A percentile compares a stretch with the other conserved stretches of the same genome.
Conservation (phyloP, 495 filamentous ascomycete genomes). For the Letharia lupina region DNA sequence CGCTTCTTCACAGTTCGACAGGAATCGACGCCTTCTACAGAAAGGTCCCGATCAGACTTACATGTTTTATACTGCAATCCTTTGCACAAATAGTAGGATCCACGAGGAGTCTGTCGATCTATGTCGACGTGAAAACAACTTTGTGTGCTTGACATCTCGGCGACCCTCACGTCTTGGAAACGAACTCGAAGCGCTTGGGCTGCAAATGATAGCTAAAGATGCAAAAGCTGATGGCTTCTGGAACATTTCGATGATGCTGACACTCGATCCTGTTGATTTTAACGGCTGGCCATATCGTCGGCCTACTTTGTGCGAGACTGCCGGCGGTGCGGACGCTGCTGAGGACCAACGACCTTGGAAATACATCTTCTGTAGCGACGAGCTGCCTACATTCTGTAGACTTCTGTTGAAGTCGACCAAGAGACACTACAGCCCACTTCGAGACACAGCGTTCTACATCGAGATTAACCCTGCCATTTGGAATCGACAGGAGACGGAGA, state of each 20-base stretch:
- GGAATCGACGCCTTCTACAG: neutral
- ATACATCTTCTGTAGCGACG: neutral
- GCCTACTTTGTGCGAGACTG: too few species aligned
- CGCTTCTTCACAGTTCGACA: neutral
- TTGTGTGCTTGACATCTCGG: neutral
- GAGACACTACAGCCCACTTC: neutral
- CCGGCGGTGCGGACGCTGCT: neutral
- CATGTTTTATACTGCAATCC: neutral
- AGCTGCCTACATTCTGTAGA: neutral
- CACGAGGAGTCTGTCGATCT: neutral
- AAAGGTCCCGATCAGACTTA: neutral
- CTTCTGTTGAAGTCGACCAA: neutral
- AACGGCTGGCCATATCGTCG: too few species aligned
- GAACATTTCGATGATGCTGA: neutral
- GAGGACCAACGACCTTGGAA: neutral
- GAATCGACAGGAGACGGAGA: neutral
- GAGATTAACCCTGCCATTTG: neutral
- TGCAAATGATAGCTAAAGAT: neutral
- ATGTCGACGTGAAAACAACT: neutral
- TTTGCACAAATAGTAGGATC: neutral
- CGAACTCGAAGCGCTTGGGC: neutral
- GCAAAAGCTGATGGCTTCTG: neutral
- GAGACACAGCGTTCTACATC: neutral
- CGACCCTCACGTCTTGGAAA: neutral
- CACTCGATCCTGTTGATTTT: neutral